Evolutionary conservation across 1,139 yeast species (phyloP).

Genomic region (Geotrichum siamense): DNA sequence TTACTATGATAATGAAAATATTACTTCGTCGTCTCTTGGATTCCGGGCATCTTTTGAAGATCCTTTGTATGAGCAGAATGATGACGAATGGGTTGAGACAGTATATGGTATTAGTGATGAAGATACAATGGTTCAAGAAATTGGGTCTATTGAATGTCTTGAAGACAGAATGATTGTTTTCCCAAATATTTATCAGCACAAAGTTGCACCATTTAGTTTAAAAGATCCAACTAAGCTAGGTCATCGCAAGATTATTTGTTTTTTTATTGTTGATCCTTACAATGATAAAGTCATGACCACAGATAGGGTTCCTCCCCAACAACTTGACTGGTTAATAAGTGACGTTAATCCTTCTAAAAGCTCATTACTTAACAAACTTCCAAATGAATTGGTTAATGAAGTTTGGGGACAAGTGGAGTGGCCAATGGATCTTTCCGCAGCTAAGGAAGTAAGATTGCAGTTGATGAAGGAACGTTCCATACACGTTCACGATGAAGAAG

Average conservation of each 20-base stretch:
- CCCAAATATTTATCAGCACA: conserved; percentile 41
- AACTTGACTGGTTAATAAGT: conserved; percentile 35
- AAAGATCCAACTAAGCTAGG: conserved; percentile 37
- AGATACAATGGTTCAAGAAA: conserved; percentile 25
- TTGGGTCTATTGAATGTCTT: conserved; percentile 32
- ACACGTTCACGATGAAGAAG: conserved; percentile 13
- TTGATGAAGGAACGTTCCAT: conserved; percentile 38
- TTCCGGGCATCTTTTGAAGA: conserved; percentile 35
- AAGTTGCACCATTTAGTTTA: conserved; percentile 39
- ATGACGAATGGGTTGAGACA: conserved; percentile 27
- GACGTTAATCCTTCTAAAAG: background rate
- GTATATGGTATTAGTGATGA: conserved; percentile 33
- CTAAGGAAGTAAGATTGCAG: conserved; percentile 30
- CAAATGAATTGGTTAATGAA: conserved; percentile 22
- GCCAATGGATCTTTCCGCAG: conserved; percentile 30
- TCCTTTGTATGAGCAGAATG: conserved; percentile 39
- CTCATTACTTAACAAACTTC: conserved; percentile 8
- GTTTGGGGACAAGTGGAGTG: conserved; percentile 20
- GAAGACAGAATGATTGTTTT: conserved; percentile 37
- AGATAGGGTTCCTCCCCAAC: conserved; percentile 41
- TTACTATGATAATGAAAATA: conserved; percentile 42
- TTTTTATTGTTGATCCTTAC: conserved; percentile 40
- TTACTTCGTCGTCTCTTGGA: conserved; percentile 36
- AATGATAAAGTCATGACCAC: conserved; percentile 34
- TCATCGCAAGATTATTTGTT: conserved; percentile 39